Base-by-base conservation (phyloP, 768 basidiomycete genomes). In the Phlebiopsis flavidoalba region DNA sequence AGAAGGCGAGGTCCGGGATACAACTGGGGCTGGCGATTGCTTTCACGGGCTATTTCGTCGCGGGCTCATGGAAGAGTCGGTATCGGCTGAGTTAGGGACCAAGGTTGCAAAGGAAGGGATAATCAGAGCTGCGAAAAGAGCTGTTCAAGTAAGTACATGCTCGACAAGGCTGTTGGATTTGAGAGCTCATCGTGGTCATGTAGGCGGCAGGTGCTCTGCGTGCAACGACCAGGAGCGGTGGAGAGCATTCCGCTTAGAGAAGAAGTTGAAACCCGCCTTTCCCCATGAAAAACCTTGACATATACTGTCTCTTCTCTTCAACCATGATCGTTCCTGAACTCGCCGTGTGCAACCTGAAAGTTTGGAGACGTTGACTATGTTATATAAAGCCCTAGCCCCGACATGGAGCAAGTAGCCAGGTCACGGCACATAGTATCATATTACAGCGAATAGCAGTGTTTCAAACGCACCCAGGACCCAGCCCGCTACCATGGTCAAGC, bases 21-120 rank as follows among this genome's bases (percentile, higher is more conserved):
- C 84, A 2, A 87, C 85, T 0, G 85, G 85, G 10, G 85, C 85
- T 0, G 85, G 85, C 0, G 85, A 87, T 63, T 85, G 83, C 61
- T 86, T 85, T 66, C 26, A 78, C 83, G 0, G 85, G 85, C 12
- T 87, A 83, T 64, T 76, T 86, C 63, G 80, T 85, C 14, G 73
- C 77, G 12, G 82, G 0, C 70, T 87, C 45, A 84, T 86, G 84
- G 69, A 74, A 40, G 45, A 69, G 31, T 37, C 35, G 2, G 36
- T 22, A 0, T 66, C 72, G 53, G 74, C 69, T 0, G 47, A 21
- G 5, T 8, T 24, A 6, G 11, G 24, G 37, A 62, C 53, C 12
- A 26, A 46, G 11, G 58, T 59, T 2, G 55, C 60, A 8, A 51
- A 31, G 48, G 57, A 67, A 14, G 77, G 78, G 43, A 61, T 79